A percentile compares a stretch with the other conserved stretches of the same genome.
These are phyloP conservation scores for Dendryphion nanum DNA, from an alignment of 2,329 filamentous ascomycete genomes.

Conservation along the genomic window DNA sequence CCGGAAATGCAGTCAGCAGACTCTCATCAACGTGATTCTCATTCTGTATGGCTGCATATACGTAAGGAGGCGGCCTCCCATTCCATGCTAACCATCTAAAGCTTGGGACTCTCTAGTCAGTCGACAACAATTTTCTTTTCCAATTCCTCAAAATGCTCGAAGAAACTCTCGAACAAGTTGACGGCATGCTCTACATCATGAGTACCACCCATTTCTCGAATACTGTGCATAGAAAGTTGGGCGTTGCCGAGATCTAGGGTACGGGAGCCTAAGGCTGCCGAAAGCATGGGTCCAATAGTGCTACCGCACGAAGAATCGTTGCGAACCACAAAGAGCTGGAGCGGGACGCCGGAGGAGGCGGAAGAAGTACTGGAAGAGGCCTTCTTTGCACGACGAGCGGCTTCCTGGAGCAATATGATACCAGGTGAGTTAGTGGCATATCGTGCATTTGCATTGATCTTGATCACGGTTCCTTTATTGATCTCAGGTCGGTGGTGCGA, in stretches of 20 bases:
- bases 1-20: too few relatives aligned
- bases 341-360: conserved; percentile 67
- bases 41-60: too few relatives aligned
- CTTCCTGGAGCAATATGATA: conserved; percentile 88
- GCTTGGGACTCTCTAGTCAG: conserved; percentile 44
- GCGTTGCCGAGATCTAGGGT: conserved; percentile 93
- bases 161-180: conserved; percentile 83
- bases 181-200: conserved; percentile 86
- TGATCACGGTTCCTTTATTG: conserved; percentile 96
- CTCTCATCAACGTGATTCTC: too few relatives aligned
- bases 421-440: conserved; percentile 97
- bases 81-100: too few relatives aligned
- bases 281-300: conserved; percentile 97
- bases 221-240: conserved; percentile 95
- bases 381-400: conserved; percentile 62
- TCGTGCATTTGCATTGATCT: conserved; percentile 95
- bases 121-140: conserved; percentile 84
- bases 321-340: conserved; percentile 93
- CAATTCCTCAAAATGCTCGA: conserved; percentile 76
- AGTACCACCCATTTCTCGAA: conserved; percentile 86
- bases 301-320: conserved; percentile 94
- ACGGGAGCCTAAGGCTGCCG: conserved; percentile 78
- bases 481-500: conserved; percentile 86
- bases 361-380: conserved; percentile 42
- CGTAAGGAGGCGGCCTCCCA: neutral